Evolutionary conservation across 345 rosid genomes (phyloP).

Genomic region (Eucalyptus leucophloia): DNA sequence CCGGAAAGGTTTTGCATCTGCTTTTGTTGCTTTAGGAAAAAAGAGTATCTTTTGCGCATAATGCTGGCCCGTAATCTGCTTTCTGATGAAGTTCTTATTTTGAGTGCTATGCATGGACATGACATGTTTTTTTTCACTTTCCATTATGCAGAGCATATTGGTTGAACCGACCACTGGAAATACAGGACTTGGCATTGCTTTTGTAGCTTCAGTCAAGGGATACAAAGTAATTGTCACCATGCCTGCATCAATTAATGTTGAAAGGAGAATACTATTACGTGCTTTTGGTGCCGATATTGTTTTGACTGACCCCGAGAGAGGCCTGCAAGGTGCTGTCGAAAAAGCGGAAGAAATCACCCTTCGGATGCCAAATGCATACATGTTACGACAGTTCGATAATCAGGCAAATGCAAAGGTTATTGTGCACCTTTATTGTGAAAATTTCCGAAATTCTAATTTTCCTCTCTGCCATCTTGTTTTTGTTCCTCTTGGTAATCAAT

Average conservation of each 20-base stretch:
- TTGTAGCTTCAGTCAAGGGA: slow-evolving; percentile 84
- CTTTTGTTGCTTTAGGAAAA: neutral
- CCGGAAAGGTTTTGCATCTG: slow-evolving; percentile 46
- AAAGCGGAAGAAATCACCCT: slow-evolving; percentile 78
- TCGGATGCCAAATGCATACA: slow-evolving; percentile 53
- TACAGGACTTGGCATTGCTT: slow-evolving; percentile 85
- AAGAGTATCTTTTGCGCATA: neutral
- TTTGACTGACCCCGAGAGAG: slow-evolving; percentile 77
- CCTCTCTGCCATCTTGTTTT: neutral
- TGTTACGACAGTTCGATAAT: slow-evolving; percentile 84
- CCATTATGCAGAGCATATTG: slow-evolving; percentile 39
- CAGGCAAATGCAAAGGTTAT: slow-evolving; percentile 57
- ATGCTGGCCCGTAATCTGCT: neutral
- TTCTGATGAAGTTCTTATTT: neutral
- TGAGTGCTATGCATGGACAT: neutral
- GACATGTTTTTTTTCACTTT: neutral
- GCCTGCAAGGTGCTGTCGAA: slow-evolving; percentile 75
- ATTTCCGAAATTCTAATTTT: neutral
- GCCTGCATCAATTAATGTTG: slow-evolving; percentile 84
- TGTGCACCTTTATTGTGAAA: neutral
- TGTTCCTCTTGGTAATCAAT: neutral
- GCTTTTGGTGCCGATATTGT: slow-evolving; percentile 85
- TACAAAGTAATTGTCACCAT: slow-evolving; percentile 75
- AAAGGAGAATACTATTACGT: slow-evolving; percentile 78
- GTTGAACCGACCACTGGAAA: slow-evolving; percentile 91